A percentile compares a stretch with the other conserved stretches of the same genome.
phyloP scores from a whole-genome alignment of 1,284 basidiomycete species.

The Pulchroboletus neoregius region DNA sequence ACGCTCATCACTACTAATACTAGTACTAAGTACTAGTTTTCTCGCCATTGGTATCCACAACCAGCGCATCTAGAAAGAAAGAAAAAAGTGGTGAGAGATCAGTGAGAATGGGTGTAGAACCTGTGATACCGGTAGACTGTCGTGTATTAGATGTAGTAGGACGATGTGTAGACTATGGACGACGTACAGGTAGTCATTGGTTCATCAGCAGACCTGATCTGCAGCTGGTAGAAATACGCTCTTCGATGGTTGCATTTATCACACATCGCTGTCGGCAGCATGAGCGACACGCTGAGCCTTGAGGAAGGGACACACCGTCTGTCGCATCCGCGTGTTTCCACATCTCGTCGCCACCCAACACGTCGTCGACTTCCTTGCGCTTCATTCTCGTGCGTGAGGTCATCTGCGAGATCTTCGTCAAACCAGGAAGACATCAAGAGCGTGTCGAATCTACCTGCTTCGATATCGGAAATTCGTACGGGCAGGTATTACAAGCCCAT shows the following conservation, averaged over 20 bases:
- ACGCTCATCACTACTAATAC: conserved; percentile 12
- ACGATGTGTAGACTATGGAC: conserved; percentile 2
- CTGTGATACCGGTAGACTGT: conserved; percentile 45
- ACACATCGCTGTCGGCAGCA: conserved; percentile 59
- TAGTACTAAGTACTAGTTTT: conserved; percentile 39
- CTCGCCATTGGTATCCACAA: conserved; percentile 60
- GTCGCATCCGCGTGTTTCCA: conserved; percentile 97
- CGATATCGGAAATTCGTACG: conserved; percentile 91
- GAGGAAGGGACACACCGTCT: conserved; percentile 48
- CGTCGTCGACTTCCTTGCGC: conserved; percentile 89
- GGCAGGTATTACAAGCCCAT: conserved; percentile 93
- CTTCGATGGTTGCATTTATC: conserved; percentile 86
- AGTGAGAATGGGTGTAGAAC: neutral
- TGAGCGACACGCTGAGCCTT: neutral
- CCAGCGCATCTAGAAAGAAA: conserved; percentile 44
- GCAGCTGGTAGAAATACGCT: conserved; percentile 92
- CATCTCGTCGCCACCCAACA: conserved; percentile 88
- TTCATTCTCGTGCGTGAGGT: conserved; percentile 81
- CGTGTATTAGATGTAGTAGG: conserved; percentile 7
- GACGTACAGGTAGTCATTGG: conserved; percentile 94
- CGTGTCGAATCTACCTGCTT: conserved; percentile 54
- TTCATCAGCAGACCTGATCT: conserved; percentile 95
- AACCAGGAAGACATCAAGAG: neutral
- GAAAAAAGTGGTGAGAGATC: neutral
- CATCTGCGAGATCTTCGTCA: conserved; percentile 51